Conservation (phyloP, 768 basidiomycete genomes). For the Naganishia randhawae region DNA sequence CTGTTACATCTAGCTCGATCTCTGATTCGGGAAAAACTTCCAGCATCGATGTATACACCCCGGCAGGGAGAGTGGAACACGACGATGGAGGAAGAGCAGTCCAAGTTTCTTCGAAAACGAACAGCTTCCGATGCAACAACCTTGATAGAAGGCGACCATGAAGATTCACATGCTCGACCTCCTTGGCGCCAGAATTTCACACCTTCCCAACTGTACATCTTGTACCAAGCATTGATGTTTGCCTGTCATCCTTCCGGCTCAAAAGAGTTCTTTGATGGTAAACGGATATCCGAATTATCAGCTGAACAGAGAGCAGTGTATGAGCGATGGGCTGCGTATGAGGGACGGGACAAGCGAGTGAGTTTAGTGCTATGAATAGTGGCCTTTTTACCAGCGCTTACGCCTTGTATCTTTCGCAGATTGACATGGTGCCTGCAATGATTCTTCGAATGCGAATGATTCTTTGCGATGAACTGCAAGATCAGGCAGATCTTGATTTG, state of each 20-base stretch:
- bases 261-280: conserved; percentile 22
- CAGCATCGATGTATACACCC: not conserved
- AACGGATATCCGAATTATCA: conserved; percentile 15
- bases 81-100: conserved; percentile 11
- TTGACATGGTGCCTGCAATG: conserved; percentile 20
- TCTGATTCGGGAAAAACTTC: conserved; percentile 3
- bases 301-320: conserved; percentile 14
- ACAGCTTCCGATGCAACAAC: conserved; percentile 7
- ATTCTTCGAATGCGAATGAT: conserved; percentile 23
- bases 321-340: conserved; percentile 7
- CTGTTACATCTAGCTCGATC: conserved; percentile 12
- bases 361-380: not conserved
- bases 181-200: conserved; percentile 11
- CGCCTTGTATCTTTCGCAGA: not conserved
- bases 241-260: conserved; percentile 5
- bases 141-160: not conserved
- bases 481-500: conserved; percentile 2
- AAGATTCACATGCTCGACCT: not conserved
- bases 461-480: conserved; percentile 1
- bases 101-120: not conserved
- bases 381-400: not conserved
- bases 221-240: conserved; percentile 21
- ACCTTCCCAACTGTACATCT: conserved; percentile 6
- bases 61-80: conserved; percentile 7
- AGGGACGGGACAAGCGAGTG: conserved; percentile 22